Percentiles rank a stretch among this genome's conserved stretches.
phyloP scores from a whole-genome alignment of 768 basidiomycete species.

The Phylloporus arenicola region DNA sequence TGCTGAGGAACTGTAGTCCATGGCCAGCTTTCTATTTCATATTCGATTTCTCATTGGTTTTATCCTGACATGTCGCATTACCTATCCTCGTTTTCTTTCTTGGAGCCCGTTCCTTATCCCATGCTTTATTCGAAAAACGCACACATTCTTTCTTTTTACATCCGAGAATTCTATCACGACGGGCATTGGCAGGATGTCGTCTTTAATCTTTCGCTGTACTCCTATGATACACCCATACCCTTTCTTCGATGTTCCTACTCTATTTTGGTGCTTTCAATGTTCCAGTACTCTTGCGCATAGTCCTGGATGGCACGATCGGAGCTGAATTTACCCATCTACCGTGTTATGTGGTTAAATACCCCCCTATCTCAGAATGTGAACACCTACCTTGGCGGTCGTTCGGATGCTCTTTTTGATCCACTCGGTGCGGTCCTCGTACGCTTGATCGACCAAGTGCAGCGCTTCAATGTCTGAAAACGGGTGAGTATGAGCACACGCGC shows the following conservation, averaged over 20 bases:
- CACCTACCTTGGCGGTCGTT: conserved; percentile 67
- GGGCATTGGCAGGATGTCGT: conserved; percentile 10
- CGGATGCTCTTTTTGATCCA: conserved; percentile 92
- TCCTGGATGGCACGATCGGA: conserved; percentile 89
- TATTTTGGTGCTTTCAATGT: conserved; percentile 49
- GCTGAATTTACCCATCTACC: conserved; percentile 93
- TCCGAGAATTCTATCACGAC: conserved; percentile 9
- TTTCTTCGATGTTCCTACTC: conserved; percentile 12
- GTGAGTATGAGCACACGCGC: background rate
- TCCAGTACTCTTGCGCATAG: conserved; percentile 88
- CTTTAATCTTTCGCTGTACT: conserved; percentile 3
- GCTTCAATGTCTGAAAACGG: conserved; percentile 66
- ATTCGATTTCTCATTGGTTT: background rate
- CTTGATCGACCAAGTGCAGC: conserved; percentile 80
- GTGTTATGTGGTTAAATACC: conserved; percentile 34
- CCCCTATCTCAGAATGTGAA: conserved; percentile 49
- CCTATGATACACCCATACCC: conserved; percentile 10
- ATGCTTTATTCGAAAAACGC: background rate
- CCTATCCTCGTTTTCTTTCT: background rate
- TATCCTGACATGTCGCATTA: conserved; percentile 1
- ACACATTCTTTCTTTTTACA: conserved; percentile 10
- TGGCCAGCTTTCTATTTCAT: background rate
- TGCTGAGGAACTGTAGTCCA: background rate
- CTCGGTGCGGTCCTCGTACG: conserved; percentile 73
- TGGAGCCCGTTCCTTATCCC: conserved; percentile 4